Percentiles rank a stretch among this genome's conserved stretches.
These are phyloP conservation scores for Penicillium simplicissimum DNA, from an alignment of 495 filamentous ascomycete genomes.

Conservation along the genomic window DNA sequence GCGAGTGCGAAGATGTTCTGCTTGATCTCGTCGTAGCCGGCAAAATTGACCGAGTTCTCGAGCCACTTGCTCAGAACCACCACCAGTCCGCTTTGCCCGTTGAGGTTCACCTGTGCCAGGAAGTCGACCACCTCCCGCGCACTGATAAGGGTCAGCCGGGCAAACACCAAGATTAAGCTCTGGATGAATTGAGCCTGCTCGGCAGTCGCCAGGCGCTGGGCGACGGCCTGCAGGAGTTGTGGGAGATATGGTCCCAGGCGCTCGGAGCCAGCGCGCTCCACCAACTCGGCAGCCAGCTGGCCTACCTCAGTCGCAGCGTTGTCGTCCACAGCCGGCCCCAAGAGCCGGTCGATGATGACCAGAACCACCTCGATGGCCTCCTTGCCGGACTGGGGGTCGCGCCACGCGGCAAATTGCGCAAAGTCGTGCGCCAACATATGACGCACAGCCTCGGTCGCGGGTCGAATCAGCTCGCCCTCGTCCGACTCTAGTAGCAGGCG, in stretches of 20 bases:
- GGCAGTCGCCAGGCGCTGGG: slow-evolving; percentile 78
- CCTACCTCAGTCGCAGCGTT: slow-evolving; percentile 94
- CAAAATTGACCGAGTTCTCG: slow-evolving; percentile 93
- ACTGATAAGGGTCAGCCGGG: slow-evolving; percentile 78
- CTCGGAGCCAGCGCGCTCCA: slow-evolving; percentile 89
- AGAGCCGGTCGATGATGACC: slow-evolving; percentile 88
- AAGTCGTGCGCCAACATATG: slow-evolving; percentile 86
- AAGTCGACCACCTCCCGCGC: slow-evolving; percentile 91
- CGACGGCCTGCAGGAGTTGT: slow-evolving; percentile 88
- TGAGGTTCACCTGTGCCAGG: slow-evolving; percentile 77
- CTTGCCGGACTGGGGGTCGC: slow-evolving; percentile 67
- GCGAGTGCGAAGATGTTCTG: slow-evolving; percentile 94
- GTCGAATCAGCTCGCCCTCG: slow-evolving; percentile 84
- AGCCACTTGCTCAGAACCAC: slow-evolving; percentile 94
- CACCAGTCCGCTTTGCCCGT: slow-evolving; percentile 69
- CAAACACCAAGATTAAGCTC: slow-evolving; percentile 92
- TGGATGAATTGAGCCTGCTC: slow-evolving; percentile 83
- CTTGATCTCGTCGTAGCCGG: slow-evolving; percentile 93
- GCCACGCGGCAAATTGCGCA: slow-evolving; percentile 81
- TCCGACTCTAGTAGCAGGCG: slow-evolving; percentile 73
- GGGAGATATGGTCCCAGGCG: slow-evolving; percentile 84
- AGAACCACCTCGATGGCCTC: slow-evolving; percentile 86
- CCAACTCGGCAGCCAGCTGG: slow-evolving; percentile 88
- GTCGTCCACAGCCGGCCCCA: slow-evolving; percentile 79
- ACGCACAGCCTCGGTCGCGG: slow-evolving; percentile 82